Evolutionary conservation across 2,329 filamentous ascomycete species (phyloP).

Genomic region (Sporothrix mexicana): DNA sequence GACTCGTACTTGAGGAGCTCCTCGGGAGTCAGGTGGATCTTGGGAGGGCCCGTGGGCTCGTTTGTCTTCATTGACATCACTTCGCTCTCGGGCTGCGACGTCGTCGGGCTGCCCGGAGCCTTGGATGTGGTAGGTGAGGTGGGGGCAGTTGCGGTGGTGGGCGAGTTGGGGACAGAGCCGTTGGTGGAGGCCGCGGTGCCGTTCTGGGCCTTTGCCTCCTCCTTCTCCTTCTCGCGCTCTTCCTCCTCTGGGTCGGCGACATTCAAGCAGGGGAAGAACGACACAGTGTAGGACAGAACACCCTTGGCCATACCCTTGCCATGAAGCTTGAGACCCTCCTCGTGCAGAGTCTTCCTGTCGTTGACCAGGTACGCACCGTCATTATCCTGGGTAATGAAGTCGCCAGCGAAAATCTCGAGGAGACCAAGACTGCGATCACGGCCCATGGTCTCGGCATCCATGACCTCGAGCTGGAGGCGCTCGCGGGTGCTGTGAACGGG

Average conservation of each 20-base stretch:
- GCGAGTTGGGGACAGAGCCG: conserved; percentile 37
- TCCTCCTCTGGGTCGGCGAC: conserved; percentile 89
- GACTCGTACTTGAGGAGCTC: conserved; percentile 87
- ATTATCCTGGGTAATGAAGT: conserved; percentile 80
- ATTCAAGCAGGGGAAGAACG: conserved; percentile 90
- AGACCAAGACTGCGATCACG: conserved; percentile 88
- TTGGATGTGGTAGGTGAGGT: not conserved
- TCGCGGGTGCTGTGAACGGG: conserved; percentile 86
- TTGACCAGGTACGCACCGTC: conserved; percentile 80
- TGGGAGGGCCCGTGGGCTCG: conserved; percentile 65
- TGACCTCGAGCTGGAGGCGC: conserved; percentile 86
- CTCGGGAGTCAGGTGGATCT: conserved; percentile 77
- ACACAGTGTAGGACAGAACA: conserved; percentile 76
- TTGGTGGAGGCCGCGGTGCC: not conserved
- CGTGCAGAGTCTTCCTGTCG: conserved; percentile 72
- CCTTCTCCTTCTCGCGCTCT: conserved; percentile 60
- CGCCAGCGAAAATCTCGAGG: conserved; percentile 75
- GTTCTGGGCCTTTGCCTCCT: conserved; percentile 48
- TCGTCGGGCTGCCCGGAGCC: conserved; percentile 42
- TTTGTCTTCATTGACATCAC: conserved; percentile 42
- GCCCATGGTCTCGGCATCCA: conserved; percentile 93
- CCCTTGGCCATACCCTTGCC: conserved; percentile 79
- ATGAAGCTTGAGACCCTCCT: conserved; percentile 74
- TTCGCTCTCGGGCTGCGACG: conserved; percentile 48
- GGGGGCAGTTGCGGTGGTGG: conserved; percentile 24